Conservation (phyloP, 2,329 filamentous ascomycete genomes). For the Chaetomium olivaceum region DNA sequence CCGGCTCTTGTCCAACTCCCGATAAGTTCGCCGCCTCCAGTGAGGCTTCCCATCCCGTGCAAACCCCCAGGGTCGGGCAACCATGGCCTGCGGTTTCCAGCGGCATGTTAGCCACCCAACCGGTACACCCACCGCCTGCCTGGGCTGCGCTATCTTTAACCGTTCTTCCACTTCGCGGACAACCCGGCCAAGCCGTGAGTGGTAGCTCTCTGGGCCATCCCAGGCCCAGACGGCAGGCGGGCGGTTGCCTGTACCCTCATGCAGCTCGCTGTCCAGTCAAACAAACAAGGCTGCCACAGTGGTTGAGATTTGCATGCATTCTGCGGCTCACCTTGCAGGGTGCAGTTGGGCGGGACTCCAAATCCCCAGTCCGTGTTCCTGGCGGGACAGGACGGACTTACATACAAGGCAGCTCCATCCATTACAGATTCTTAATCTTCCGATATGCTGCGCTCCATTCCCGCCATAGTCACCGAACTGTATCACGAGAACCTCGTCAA, state of each 20-base stretch:
- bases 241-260: conserved; percentile 4
- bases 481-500: background rate
- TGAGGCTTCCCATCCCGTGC: background rate
- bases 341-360: background rate
- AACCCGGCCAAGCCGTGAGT: background rate
- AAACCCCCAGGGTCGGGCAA: background rate
- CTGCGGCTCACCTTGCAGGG: conserved; percentile 1
- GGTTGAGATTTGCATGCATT: background rate
- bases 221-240: background rate
- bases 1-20: background rate
- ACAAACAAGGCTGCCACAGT: conserved; percentile 11
- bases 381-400: background rate
- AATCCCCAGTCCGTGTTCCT: background rate
- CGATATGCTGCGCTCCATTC: background rate
- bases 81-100: background rate
- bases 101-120: background rate
- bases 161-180: background rate
- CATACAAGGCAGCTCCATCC: background rate
- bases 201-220: background rate
- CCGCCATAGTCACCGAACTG: background rate
- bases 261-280: conserved; percentile 13
- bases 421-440: background rate
- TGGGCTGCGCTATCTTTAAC: background rate
- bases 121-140: too few species aligned
- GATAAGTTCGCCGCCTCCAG: background rate